Evolutionary conservation across 352 stramenopile genomes (phyloP).

Genomic region (Pythium rishiriense): DNA sequence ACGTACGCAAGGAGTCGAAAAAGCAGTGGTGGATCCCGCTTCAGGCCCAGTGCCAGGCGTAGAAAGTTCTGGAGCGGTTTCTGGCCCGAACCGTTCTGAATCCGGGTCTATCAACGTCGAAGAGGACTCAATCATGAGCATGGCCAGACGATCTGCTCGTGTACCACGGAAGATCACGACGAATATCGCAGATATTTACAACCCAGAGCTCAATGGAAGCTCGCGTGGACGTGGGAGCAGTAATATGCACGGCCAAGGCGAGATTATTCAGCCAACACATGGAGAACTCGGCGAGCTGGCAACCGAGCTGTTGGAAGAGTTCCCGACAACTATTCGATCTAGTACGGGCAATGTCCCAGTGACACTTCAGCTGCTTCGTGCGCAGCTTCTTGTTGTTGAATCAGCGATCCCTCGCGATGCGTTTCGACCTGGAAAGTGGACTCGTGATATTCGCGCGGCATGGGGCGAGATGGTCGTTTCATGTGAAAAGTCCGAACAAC

Average conservation of each 20-base stretch:
- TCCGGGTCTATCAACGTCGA: conserved; percentile 11
- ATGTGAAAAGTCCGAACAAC: conserved; percentile 40
- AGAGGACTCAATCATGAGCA: conserved; percentile 24
- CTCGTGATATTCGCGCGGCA: conserved; percentile 54
- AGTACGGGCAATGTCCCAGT: conserved; percentile 38
- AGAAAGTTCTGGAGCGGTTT: too few species aligned
- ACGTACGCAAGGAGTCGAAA: background rate
- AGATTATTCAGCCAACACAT: conserved; percentile 51
- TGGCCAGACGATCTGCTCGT: conserved; percentile 49
- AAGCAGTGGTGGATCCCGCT: background rate
- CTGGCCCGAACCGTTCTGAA: background rate
- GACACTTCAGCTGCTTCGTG: conserved; percentile 55
- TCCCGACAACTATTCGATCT: conserved; percentile 48
- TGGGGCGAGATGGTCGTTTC: conserved; percentile 79
- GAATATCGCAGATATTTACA: conserved; percentile 81
- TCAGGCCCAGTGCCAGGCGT: background rate
- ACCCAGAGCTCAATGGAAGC: conserved; percentile 58
- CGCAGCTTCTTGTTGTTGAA: conserved; percentile 72
- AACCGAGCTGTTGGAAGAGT: conserved; percentile 69
- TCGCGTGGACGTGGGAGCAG: conserved; percentile 19
- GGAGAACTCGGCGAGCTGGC: conserved; percentile 69
- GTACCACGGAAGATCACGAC: conserved; percentile 75
- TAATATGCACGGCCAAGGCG: conserved; percentile 22
- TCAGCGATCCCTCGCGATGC: conserved; percentile 76
- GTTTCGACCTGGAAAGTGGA: conserved; percentile 76